Percentiles rank a stretch among this genome's conserved stretches.
These are phyloP conservation scores for Eucalyptus erythrocorys DNA, from an alignment of 345 rosid genomes.

Conservation along the genomic window DNA sequence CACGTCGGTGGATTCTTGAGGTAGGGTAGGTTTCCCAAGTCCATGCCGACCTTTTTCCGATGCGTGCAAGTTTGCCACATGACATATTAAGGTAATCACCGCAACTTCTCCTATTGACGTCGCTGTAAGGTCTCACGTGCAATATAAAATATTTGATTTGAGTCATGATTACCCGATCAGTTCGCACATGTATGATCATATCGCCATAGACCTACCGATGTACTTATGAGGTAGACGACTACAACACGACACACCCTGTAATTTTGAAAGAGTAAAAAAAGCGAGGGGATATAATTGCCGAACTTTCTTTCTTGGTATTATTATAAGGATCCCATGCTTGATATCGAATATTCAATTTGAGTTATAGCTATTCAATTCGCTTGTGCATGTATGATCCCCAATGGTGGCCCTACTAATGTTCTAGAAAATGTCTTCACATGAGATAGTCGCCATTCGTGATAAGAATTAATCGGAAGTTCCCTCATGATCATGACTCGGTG, in stretches of 20 bases:
- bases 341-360: background rate
- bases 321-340: fast-evolving
- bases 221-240: too few relatives aligned
- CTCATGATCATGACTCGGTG: background rate
- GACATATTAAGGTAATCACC: background rate
- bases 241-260: background rate
- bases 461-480: background rate
- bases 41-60: background rate
- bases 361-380: fast-evolving
- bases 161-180: fast-evolving
- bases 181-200: fast-evolving
- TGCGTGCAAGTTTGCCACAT: background rate
- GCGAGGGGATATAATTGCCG: fast-evolving
- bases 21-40: background rate
- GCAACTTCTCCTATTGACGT: background rate
- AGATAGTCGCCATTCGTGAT: background rate
- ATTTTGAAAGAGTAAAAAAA: background rate
- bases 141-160: background rate
- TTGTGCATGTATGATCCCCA: fast-evolving
- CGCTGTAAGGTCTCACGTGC: fast-evolving
- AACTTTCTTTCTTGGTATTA: background rate
- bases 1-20: background rate
- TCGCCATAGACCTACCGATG: too few relatives aligned
- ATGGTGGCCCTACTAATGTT: too few relatives aligned
- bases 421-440: background rate